phyloP scores from a whole-genome alignment of 2,329 filamentous ascomycete genomes.

The Colletotrichum salicis region DNA sequence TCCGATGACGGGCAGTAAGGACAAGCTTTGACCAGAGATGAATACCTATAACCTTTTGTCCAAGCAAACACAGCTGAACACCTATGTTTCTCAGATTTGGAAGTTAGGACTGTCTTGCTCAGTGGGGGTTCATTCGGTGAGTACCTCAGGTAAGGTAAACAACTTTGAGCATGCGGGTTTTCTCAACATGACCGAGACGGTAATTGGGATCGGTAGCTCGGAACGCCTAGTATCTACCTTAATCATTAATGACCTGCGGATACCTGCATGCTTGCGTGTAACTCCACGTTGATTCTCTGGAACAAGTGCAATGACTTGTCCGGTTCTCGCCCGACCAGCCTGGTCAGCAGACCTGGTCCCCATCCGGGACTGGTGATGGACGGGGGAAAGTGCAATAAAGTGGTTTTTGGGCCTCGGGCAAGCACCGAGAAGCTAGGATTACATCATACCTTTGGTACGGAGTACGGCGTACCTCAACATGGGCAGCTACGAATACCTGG shows the following conservation, averaged over 20 bases:
- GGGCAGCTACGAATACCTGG: background rate
- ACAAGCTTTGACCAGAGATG: background rate
- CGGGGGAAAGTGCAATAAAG: background rate
- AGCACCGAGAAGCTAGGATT: conserved; percentile 31
- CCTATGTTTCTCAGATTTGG: background rate
- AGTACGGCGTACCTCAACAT: no score
- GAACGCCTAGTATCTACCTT: background rate
- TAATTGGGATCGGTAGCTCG: background rate
- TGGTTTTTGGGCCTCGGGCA: conserved; percentile 22
- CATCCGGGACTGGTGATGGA: background rate
- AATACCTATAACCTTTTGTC: background rate
- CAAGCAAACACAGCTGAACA: background rate
- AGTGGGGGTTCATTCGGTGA: conserved; percentile 1
- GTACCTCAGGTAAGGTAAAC: background rate
- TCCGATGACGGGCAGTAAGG: conserved; percentile 13
- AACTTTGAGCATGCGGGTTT: no score
- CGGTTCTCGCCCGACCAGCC: background rate
- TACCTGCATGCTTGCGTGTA: background rate
- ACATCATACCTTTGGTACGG: conserved; percentile 16
- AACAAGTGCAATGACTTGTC: background rate
- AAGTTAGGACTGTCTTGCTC: background rate
- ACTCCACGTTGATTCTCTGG: background rate
- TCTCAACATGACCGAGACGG: background rate
- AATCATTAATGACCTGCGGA: background rate
- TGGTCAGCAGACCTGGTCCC: background rate